phyloP scores from a whole-genome alignment of 176 grass and related monocot genomes.

The Thalia dealbata region DNA sequence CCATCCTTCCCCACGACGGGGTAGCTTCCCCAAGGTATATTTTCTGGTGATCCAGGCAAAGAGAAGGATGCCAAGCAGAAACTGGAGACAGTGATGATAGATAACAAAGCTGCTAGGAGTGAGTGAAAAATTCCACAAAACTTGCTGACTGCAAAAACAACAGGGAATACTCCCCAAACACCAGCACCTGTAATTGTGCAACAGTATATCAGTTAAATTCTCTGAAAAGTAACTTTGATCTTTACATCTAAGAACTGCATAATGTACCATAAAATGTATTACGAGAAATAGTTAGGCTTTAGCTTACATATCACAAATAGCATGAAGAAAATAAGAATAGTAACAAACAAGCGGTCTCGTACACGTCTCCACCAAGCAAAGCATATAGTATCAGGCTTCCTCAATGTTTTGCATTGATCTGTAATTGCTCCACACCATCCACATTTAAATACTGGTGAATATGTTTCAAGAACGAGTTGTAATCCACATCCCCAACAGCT shows the following conservation, averaged over 20 bases:
- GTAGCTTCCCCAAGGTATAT: conserved; percentile 78
- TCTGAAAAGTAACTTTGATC: neutral
- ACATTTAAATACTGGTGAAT: conserved; percentile 77
- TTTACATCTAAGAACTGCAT: neutral
- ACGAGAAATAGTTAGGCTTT: neutral
- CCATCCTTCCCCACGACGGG: conserved; percentile 69
- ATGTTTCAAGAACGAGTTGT: conserved; percentile 47
- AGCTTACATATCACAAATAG: conserved; percentile 86
- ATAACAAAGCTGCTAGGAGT: conserved; percentile 44
- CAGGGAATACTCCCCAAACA: conserved; percentile 80
- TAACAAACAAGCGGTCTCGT: conserved; percentile 67
- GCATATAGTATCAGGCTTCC: conserved; percentile 58
- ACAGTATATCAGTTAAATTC: neutral
- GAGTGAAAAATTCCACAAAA: conserved; percentile 80
- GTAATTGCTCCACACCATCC: conserved; percentile 98
- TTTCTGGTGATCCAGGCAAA: conserved; percentile 51
- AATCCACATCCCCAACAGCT: conserved; percentile 93
- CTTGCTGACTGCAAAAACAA: conserved; percentile 58
- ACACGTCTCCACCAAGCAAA: conserved; percentile 69
- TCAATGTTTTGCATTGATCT: conserved; percentile 41
- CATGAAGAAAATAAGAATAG: conserved; percentile 64
- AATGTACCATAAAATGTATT: neutral
- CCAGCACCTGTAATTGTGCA: conserved; percentile 50
- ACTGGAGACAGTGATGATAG: conserved; percentile 51
- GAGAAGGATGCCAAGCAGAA: conserved; percentile 72